These are phyloP conservation scores for Penicillium bovifimosum DNA, from an alignment of 495 filamentous ascomycete species.

Conservation along the genomic window DNA sequence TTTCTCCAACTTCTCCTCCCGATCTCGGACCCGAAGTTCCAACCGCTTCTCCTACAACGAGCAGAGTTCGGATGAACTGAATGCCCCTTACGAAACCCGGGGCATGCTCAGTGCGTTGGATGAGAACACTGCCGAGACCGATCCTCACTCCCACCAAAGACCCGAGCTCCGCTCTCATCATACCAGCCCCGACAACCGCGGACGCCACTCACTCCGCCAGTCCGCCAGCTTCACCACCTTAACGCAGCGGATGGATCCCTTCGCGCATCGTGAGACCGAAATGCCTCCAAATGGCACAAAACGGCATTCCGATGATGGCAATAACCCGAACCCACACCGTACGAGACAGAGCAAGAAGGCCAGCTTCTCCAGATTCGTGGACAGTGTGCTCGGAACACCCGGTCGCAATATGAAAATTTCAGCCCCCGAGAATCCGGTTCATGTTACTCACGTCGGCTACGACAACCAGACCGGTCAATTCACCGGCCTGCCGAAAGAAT, in stretches of 20 bases:
- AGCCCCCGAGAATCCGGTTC: constrained; percentile 91
- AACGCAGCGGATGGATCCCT: constrained; percentile 55
- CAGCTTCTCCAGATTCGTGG: constrained; percentile 92
- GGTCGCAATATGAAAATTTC: constrained; percentile 84
- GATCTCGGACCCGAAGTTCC: constrained; percentile 34
- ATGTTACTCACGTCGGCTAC: constrained; percentile 96
- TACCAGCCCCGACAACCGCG: constrained; percentile 54
- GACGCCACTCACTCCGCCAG: constrained; percentile 58
- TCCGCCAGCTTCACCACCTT: constrained; percentile 71
- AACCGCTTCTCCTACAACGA: constrained; percentile 52
- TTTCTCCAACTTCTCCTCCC: constrained; percentile 28
- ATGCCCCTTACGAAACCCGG: constrained; percentile 62
- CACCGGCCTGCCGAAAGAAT: constrained; percentile 94
- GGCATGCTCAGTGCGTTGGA: constrained; percentile 61
- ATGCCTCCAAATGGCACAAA: constrained; percentile 57
- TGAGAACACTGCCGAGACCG: constrained; percentile 54
- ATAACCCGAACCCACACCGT: constrained; percentile 49
- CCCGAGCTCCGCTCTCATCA: constrained; percentile 51
- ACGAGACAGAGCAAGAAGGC: constrained; percentile 76
- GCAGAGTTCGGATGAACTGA: constrained; percentile 64
- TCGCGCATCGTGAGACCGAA: constrained; percentile 33
- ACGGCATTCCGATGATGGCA: constrained; percentile 79
- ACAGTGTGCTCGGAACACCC: constrained; percentile 82
- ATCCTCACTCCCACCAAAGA: constrained; percentile 33
- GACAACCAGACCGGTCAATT: constrained; percentile 96